Conservation (phyloP, 768 basidiomycete genomes). For the Candolleomyces eurysporus region DNA sequence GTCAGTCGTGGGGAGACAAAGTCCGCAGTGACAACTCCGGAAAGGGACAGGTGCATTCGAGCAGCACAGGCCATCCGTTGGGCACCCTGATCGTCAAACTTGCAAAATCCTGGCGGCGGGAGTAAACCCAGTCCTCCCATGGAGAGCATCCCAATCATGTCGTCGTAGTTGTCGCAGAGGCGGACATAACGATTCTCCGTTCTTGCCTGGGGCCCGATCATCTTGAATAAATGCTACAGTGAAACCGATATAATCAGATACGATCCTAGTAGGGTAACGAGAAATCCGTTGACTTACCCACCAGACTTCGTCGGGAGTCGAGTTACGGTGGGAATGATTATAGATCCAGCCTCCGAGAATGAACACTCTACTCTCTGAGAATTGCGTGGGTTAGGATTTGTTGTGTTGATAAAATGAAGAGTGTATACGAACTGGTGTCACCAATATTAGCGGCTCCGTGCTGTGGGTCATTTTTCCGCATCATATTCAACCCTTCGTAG, state of each 20-base stretch:
- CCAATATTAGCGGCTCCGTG: conserved; percentile 1
- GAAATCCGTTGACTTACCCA: conserved; percentile 18
- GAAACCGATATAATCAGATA: no score
- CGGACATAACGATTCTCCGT: conserved; percentile 28
- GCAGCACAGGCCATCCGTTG: neutral
- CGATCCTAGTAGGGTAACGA: no score
- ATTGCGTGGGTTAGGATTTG: neutral
- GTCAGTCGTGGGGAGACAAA: conserved; percentile 10
- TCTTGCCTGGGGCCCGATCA: conserved; percentile 13
- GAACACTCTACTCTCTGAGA: conserved; percentile 16
- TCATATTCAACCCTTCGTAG: conserved; percentile 16
- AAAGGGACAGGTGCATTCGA: conserved; percentile 7
- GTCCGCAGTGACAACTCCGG: conserved; percentile 13
- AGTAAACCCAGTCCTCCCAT: conserved; percentile 18
- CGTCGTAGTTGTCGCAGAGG: conserved; percentile 27
- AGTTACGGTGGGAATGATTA: conserved; percentile 17
- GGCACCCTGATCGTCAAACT: conserved; percentile 12
- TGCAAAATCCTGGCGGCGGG: conserved; percentile 11
- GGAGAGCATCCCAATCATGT: conserved; percentile 27
- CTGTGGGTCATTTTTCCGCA: neutral
- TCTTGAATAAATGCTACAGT: conserved; percentile 7
- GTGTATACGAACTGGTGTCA: neutral
- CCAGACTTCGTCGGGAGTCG: conserved; percentile 29
- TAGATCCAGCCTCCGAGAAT: conserved; percentile 31
- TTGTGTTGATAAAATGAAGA: neutral